Base-by-base conservation (phyloP, 257 asterid species). In the Cordia subcordata region DNA sequence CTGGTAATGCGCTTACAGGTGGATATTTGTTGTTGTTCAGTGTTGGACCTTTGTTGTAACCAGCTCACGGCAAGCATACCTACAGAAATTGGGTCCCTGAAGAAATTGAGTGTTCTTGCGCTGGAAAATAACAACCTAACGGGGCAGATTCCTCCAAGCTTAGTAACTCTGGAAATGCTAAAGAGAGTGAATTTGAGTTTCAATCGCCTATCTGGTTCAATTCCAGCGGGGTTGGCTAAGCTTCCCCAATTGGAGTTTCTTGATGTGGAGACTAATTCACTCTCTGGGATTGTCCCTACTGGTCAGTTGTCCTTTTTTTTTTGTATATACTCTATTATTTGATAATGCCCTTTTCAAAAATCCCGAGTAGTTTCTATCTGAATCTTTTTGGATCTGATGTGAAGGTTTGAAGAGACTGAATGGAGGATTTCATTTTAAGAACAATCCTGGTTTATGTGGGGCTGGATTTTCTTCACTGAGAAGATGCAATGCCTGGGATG, bases 391-490 rank as follows among this genome's bases (percentile, higher is more conserved):
- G 60, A 18, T 44, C 69, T 20, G 13, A 33, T 61, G 57, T 83
- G 86, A 75, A 93, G 99, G 71, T 60, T 72, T 93, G 58, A 66
- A 47, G 74, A 83, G 75, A 57, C 45, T 89, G 66, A 77, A 73
- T 21, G 85, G 69, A 45, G 82, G 79, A 16, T 85, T 93, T 63
- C 78, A 53, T 57, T 75, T 45, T 37, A 82, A 61, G 32, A 80
- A 82, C 64, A 93, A 90, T 63, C 82, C 90, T 37, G 96, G 87
- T 59, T 63, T 93, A 58, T 93, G 97, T 72, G 99, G 97, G 23
- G 39, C 67, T 60, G 97, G 90, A 18, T 72, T 89, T 58, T 8
- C 94, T 58, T 68, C 90, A 21, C 57, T 93, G 42, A 77, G 99
- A 77, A 73, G 49, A 37, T 93, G 99, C 76, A 77, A 83, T 19